Evolutionary conservation across 768 basidiomycete species (phyloP).

Genomic region (Phlebiopsis flavidoalba): DNA sequence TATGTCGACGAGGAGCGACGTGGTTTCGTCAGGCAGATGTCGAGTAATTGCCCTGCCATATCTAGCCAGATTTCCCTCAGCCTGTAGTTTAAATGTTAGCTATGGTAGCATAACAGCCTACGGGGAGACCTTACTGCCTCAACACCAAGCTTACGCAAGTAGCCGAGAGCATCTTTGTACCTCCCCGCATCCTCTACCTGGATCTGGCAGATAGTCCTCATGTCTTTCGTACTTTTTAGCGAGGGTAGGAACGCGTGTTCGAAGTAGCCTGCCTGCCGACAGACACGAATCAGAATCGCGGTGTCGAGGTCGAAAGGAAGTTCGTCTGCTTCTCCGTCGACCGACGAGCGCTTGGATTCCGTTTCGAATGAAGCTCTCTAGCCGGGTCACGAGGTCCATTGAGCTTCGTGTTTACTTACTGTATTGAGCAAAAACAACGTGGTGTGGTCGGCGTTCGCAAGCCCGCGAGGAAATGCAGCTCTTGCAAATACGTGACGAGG

Average conservation of each 20-base stretch:
- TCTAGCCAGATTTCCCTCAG: slow-evolving; percentile 78
- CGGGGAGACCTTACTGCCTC: slow-evolving; percentile 57
- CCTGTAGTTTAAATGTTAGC: slow-evolving; percentile 38
- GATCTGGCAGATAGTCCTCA: slow-evolving; percentile 89
- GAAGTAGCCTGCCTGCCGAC: slow-evolving; percentile 94
- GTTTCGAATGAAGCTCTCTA: slow-evolving; percentile 93
- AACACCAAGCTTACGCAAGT: slow-evolving; percentile 73
- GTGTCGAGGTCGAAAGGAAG: slow-evolving; percentile 97
- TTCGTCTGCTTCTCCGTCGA: slow-evolving; percentile 49
- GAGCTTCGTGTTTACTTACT: slow-evolving; percentile 95
- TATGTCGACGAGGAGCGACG: slow-evolving; percentile 85
- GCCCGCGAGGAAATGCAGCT: slow-evolving; percentile 81
- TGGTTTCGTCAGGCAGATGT: slow-evolving; percentile 83
- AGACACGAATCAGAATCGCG: slow-evolving; percentile 90
- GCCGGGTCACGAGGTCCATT: slow-evolving; percentile 82
- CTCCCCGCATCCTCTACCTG: slow-evolving; percentile 90
- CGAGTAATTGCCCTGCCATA: slow-evolving; percentile 87
- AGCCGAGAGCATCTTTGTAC: slow-evolving; percentile 74
- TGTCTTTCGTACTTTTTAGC: slow-evolving; percentile 89
- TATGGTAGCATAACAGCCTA: background rate
- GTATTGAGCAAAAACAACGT: slow-evolving; percentile 95
- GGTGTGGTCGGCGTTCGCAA: slow-evolving; percentile 95
- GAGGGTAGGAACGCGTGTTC: slow-evolving; percentile 91
- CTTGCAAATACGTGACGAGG: slow-evolving; percentile 93
- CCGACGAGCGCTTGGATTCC: slow-evolving; percentile 49